These are phyloP conservation scores for Cladosporium sp. DNA, from an alignment of 2,329 filamentous ascomycete species.

Conservation along the genomic window DNA sequence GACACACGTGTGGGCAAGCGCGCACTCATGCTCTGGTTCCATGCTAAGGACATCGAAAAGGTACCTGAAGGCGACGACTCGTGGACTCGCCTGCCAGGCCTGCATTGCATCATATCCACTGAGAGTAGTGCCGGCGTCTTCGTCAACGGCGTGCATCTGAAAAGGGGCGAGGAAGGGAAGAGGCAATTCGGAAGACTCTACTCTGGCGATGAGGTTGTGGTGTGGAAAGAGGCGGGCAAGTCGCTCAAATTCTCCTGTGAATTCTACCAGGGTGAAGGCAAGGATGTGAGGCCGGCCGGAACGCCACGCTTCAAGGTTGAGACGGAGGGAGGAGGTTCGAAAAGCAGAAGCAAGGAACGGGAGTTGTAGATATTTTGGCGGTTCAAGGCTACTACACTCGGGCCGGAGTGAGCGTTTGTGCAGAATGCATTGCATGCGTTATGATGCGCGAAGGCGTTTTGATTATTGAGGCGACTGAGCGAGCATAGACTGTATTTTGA, in stretches of 20 bases:
- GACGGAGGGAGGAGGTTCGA: neutral
- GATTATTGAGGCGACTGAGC: neutral
- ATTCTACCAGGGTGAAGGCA: slow-evolving; percentile 35
- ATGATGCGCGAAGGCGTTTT: neutral
- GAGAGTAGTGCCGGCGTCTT: slow-evolving; percentile 72
- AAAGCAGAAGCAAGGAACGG: neutral
- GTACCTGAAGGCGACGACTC: slow-evolving; percentile 48
- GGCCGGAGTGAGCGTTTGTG: neutral
- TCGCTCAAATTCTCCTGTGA: slow-evolving; percentile 41
- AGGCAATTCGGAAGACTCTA: slow-evolving; percentile 64
- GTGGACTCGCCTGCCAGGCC: slow-evolving; percentile 49
- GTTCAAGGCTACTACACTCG: neutral
- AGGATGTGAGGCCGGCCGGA: slow-evolving; percentile 2
- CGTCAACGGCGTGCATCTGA: slow-evolving; percentile 69
- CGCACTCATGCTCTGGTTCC: slow-evolving; percentile 73
- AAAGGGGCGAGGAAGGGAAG: slow-evolving; percentile 49
- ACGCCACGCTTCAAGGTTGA: neutral
- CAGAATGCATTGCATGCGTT: neutral
- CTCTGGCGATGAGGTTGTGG: slow-evolving; percentile 70
- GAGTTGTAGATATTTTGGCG: neutral
- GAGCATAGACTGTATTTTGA: neutral
- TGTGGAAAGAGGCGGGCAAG: slow-evolving; percentile 51
- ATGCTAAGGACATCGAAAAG: slow-evolving; percentile 63
- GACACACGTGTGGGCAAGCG: slow-evolving; percentile 77
- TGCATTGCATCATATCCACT: slow-evolving; percentile 71